Evolutionary conservation across 2,329 filamentous ascomycete species (phyloP).

Genomic region (Botryotinia convoluta): DNA sequence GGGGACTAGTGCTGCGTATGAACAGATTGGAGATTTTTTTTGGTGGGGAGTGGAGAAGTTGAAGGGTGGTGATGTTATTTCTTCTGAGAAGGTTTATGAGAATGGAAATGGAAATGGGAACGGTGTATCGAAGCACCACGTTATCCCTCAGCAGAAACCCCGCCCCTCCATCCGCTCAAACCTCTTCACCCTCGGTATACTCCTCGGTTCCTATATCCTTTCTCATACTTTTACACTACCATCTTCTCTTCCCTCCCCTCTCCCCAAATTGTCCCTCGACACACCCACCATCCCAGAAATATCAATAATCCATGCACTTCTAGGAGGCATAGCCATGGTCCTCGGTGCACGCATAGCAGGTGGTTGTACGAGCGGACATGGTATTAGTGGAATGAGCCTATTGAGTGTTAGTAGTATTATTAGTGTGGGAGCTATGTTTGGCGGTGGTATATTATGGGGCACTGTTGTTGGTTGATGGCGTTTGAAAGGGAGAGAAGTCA

Average conservation of each 20-base stretch:
- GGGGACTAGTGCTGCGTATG: conserved; percentile 60
- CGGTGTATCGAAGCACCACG: neutral
- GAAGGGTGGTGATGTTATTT: neutral
- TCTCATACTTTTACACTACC: conserved; percentile 21
- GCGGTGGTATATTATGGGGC: conserved; percentile 44
- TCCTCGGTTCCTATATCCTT: conserved; percentile 45
- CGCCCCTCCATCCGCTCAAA: conserved; percentile 7
- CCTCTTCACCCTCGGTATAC: conserved; percentile 51
- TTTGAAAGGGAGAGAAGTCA: neutral
- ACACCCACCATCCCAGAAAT: neutral
- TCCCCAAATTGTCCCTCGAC: neutral
- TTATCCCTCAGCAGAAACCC: neutral
- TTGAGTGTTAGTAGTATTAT: conserved; percentile 61
- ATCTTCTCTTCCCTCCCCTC: conserved; percentile 11
- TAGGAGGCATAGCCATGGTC: conserved; percentile 57
- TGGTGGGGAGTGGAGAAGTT: conserved; percentile 37
- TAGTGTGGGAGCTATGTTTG: conserved; percentile 58
- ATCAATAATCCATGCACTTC: conserved; percentile 26
- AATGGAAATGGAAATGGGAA: neutral
- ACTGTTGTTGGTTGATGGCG: neutral
- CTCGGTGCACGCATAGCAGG: conserved; percentile 61
- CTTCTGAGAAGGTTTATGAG: neutral
- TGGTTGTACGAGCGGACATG: conserved; percentile 68
- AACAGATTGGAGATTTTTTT: conserved; percentile 57
- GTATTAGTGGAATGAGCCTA: conserved; percentile 64